phyloP scores from a whole-genome alignment of 2,329 filamentous ascomycete species.

The Epichloe sylvatica region DNA sequence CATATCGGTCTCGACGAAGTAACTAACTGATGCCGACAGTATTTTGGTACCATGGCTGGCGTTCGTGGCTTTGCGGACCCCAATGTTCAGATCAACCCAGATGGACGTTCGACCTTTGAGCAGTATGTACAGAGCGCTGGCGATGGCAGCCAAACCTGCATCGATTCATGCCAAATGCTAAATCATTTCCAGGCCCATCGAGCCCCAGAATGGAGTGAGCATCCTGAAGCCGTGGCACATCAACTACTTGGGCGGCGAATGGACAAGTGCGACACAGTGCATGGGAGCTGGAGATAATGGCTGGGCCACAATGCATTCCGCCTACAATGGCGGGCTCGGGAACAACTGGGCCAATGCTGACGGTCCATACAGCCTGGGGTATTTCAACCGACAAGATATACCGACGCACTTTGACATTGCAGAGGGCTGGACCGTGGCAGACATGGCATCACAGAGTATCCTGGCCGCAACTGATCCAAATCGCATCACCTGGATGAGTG shows the following conservation, averaged over 20 bases:
- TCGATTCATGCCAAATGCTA: background rate
- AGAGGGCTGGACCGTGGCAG: constrained; percentile 33
- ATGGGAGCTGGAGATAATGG: constrained; percentile 36
- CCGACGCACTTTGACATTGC: constrained; percentile 41
- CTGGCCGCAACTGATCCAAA: constrained; percentile 31
- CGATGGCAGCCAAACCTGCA: background rate
- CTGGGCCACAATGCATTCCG: constrained; percentile 35
- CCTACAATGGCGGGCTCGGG: constrained; percentile 35
- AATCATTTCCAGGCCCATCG: background rate
- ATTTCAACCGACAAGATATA: constrained; percentile 35
- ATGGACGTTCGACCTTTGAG: constrained; percentile 30
- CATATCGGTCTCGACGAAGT: background rate
- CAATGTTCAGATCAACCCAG: constrained; percentile 13
- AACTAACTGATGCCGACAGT: constrained; percentile 19
- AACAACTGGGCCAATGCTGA: constrained; percentile 31
- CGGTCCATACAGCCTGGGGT: constrained; percentile 25
- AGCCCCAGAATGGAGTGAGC: constrained; percentile 23
- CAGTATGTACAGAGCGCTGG: constrained; percentile 24
- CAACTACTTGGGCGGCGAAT: constrained; percentile 34
- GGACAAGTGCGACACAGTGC: constrained; percentile 34
- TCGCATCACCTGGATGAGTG: constrained; percentile 22
- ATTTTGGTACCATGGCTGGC: constrained; percentile 41
- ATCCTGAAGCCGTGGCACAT: constrained; percentile 36
- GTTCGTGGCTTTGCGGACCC: constrained; percentile 39
- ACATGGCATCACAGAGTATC: constrained; percentile 9